These are phyloP conservation scores for Blastobotrys terrestris DNA, from an alignment of 805 yeast genomes.

Conservation along the genomic window DNA sequence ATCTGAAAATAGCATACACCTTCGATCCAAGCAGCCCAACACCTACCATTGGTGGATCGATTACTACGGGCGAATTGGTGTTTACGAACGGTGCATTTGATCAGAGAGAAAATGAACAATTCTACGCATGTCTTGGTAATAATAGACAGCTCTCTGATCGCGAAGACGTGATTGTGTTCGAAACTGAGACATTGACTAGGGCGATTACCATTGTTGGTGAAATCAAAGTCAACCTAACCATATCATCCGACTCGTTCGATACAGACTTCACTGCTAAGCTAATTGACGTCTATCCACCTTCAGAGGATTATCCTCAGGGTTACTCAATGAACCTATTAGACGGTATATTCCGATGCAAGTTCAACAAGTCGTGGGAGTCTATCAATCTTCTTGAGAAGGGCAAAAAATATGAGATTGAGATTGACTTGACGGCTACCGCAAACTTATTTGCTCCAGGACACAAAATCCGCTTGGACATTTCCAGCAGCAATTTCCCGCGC, in stretches of 20 bases:
- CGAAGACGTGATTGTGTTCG: constrained; percentile 5
- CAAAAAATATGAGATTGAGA: background rate
- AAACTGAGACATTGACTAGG: constrained; percentile 1
- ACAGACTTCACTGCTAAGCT: constrained; percentile 11
- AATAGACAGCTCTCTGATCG: constrained; percentile 1
- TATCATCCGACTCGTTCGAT: constrained; percentile 7
- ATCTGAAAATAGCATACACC: background rate
- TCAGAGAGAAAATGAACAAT: constrained; percentile 3
- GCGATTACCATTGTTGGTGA: constrained; percentile 3
- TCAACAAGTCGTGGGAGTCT: constrained; percentile 2
- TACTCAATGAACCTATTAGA: constrained; percentile 8
- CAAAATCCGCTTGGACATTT: constrained; percentile 8
- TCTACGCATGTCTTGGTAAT: background rate
- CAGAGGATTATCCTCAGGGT: constrained; percentile 7
- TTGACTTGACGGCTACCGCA: constrained; percentile 7
- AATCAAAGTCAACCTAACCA: constrained; percentile 2
- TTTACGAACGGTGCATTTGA: constrained; percentile 7
- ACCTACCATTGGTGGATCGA: constrained; percentile 6
- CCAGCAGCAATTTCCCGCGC: constrained; percentile 10
- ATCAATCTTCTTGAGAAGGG: background rate
- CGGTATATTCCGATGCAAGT: constrained; percentile 9
- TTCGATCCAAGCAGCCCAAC: constrained; percentile 6
- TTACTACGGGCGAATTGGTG: constrained; percentile 6
- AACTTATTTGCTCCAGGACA: constrained; percentile 6
- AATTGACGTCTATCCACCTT: constrained; percentile 7